Conservation (phyloP, 257 asterid genomes). For the Mentha longifolia region DNA sequence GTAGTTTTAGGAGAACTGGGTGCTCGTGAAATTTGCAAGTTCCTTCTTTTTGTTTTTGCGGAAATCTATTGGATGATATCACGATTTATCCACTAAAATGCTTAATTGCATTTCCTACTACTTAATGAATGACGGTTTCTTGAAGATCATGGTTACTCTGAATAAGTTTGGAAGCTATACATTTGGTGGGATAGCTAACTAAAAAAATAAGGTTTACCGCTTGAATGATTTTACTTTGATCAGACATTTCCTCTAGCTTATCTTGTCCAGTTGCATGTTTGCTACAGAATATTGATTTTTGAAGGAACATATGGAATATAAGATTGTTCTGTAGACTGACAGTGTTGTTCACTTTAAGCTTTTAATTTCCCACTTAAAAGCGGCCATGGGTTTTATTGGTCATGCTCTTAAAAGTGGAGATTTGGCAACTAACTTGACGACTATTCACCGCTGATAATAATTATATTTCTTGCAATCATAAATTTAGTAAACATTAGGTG, state of each 20-base stretch:
- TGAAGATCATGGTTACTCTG: slow-evolving; percentile 7
- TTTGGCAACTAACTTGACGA: not conserved
- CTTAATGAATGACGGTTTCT: slow-evolving; percentile 8
- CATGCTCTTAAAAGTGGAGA: slow-evolving; percentile 14
- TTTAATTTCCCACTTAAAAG: slow-evolving; percentile 17
- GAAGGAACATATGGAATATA: slow-evolving; percentile 4
- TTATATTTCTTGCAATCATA: slow-evolving; percentile 1
- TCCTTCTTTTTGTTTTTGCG: not conserved
- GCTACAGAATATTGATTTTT: slow-evolving; percentile 9
- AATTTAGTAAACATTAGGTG: not conserved
- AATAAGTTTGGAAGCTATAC: slow-evolving; percentile 10
- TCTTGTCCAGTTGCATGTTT: slow-evolving; percentile 1
- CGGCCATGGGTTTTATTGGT: not conserved
- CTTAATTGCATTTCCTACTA: not conserved
- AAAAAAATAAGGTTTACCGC: slow-evolving; percentile 1
- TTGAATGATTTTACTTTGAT: not conserved
- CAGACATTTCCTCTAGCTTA: not conserved
- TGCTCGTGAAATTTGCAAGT: slow-evolving; percentile 1
- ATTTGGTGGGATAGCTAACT: slow-evolving; percentile 13
- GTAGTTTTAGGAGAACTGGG: not conserved
- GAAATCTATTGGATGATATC: not conserved
- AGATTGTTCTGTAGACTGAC: slow-evolving; percentile 15
- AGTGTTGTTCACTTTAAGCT: not conserved
- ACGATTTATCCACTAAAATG: slow-evolving; percentile 5
- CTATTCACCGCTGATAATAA: not conserved